phyloP scores from a whole-genome alignment of 257 asterid genomes.

The Nicotiana undulata region DNA sequence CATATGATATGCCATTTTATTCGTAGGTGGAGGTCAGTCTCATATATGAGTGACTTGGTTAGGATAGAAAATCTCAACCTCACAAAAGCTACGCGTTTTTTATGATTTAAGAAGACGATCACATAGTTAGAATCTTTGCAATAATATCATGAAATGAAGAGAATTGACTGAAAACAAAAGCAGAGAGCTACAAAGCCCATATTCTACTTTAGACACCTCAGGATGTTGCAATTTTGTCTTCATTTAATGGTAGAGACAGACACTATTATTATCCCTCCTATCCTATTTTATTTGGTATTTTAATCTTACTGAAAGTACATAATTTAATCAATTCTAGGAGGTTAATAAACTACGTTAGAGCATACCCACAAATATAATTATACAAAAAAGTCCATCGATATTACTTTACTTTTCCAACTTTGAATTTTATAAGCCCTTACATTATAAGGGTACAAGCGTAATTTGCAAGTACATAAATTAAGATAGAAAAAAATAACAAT shows the following conservation, averaged over 20 bases:
- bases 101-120: not conserved
- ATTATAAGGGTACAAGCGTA: too few relatives aligned
- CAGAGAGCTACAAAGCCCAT: not conserved
- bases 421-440: too few relatives aligned
- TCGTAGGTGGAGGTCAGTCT: not conserved
- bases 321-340: not conserved
- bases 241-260: not conserved
- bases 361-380: too few relatives aligned
- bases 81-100: not conserved
- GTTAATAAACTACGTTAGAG: not conserved
- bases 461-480: too few relatives aligned
- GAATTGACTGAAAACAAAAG: not conserved
- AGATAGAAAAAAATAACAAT: too few relatives aligned
- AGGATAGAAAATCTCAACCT: not conserved
- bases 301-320: not conserved
- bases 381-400: too few relatives aligned
- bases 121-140: not conserved
- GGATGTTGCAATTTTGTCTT: not conserved
- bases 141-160: not conserved
- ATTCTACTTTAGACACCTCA: constrained; percentile 1
- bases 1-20: not conserved
- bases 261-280: not conserved
- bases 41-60: not conserved
- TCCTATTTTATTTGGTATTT: not conserved
- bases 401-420: too few relatives aligned